A percentile compares a stretch with the other conserved stretches of the same genome.
phyloP scores from a whole-genome alignment of 805 yeast species.

The Yamadazyma akitaensis region DNA sequence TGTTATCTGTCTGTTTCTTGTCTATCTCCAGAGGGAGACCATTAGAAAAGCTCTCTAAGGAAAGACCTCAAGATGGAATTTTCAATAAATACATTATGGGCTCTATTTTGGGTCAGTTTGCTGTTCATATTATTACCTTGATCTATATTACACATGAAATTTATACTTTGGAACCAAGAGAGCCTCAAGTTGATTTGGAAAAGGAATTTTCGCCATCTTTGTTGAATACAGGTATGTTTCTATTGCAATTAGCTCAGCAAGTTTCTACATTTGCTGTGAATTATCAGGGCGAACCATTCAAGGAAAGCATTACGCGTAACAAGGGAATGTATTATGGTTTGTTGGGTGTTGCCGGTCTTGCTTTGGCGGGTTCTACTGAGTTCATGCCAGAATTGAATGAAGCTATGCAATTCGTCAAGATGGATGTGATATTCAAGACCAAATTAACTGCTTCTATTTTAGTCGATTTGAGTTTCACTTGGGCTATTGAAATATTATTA shows the following conservation, averaged over 20 bases:
- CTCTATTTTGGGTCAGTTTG: constrained; percentile 93
- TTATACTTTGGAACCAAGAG: constrained; percentile 88
- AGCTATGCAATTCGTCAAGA: constrained; percentile 87
- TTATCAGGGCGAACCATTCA: constrained; percentile 95
- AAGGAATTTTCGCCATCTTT: constrained; percentile 85
- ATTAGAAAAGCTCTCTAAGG: constrained; percentile 79
- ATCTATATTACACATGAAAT: constrained; percentile 81
- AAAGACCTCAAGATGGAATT: constrained; percentile 97
- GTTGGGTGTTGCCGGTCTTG: constrained; percentile 83
- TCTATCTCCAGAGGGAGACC: constrained; percentile 94
- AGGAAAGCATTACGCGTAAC: constrained; percentile 85
- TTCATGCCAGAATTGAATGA: constrained; percentile 91
- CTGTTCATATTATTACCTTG: constrained; percentile 80
- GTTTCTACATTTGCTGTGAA: constrained; percentile 97
- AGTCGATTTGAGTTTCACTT: constrained; percentile 72
- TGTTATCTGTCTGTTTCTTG: constrained; percentile 90
- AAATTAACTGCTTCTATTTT: constrained; percentile 72
- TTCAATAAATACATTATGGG: constrained; percentile 97
- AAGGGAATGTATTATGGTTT: constrained; percentile 97
- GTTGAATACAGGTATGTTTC: constrained; percentile 92
- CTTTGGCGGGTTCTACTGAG: constrained; percentile 90
- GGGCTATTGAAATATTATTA: constrained; percentile 74
- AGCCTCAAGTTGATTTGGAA: constrained; percentile 84
- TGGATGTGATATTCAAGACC: constrained; percentile 68
- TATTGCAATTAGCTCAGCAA: constrained; percentile 92